A percentile compares a stretch with the other conserved stretches of the same genome.
Conservation (phyloP, 2,329 filamentous ascomycete genomes). For the Apiospora marii region DNA sequence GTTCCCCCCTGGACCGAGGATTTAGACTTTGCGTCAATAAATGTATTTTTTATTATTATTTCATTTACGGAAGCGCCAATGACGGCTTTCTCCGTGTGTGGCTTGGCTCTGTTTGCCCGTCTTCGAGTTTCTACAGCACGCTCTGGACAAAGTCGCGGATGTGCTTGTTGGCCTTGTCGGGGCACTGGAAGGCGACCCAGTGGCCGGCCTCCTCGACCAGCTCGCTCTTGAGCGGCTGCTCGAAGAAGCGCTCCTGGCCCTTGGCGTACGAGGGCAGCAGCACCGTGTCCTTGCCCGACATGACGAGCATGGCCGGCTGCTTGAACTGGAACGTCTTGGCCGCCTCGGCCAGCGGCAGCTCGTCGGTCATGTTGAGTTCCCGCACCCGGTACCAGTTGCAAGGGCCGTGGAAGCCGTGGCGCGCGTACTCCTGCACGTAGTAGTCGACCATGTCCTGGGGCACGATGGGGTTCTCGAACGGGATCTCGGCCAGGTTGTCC, state of each 20-base stretch:
- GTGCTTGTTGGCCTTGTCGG: constrained; percentile 72
- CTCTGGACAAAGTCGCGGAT: constrained; percentile 64
- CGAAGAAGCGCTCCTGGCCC: constrained; percentile 74
- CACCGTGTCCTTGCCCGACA: constrained; percentile 74
- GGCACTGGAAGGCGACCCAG: constrained; percentile 82
- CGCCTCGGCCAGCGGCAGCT: constrained; percentile 70
- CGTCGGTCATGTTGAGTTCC: constrained; percentile 80
- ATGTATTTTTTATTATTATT: background rate
- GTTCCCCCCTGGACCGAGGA: background rate
- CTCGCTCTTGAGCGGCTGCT: constrained; percentile 67
- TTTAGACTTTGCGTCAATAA: background rate
- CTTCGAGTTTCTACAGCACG: background rate
- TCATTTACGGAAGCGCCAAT: background rate
- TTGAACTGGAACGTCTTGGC: constrained; percentile 56
- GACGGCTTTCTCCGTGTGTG: background rate
- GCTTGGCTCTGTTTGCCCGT: background rate
- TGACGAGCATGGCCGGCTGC: constrained; percentile 77
- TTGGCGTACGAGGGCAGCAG: constrained; percentile 75
- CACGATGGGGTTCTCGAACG: constrained; percentile 56
- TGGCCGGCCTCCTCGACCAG: constrained; percentile 71
- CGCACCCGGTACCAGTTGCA: constrained; percentile 88
- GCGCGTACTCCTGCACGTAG: constrained; percentile 75
- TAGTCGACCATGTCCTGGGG: constrained; percentile 74
- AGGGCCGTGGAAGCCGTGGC: constrained; percentile 78
- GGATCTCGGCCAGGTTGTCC: constrained; percentile 63